These are phyloP conservation scores for Rhizophora apiculata DNA, from an alignment of 345 rosid species.

Conservation along the genomic window DNA sequence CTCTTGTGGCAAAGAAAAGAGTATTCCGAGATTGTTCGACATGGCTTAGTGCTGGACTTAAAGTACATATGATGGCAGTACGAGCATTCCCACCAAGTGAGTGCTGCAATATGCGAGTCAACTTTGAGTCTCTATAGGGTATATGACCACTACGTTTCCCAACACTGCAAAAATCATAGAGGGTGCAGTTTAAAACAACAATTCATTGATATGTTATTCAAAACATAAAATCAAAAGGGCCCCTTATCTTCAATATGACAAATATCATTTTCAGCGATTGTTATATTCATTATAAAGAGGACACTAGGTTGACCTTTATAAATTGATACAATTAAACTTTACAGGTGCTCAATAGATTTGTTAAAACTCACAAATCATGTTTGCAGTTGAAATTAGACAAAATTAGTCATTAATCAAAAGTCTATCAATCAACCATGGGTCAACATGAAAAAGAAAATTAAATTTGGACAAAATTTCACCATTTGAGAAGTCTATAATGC, in stretches of 20 bases:
- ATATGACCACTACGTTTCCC: slow-evolving; percentile 94
- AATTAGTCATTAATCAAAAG: not conserved
- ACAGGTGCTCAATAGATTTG: too few species aligned
- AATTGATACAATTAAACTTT: too few species aligned
- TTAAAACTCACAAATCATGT: too few species aligned
- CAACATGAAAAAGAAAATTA: not conserved
- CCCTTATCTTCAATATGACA: too few species aligned
- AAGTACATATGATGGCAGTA: slow-evolving; percentile 93
- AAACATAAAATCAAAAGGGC: not conserved
- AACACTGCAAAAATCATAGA: slow-evolving; percentile 42
- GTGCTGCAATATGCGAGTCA: slow-evolving; percentile 95
- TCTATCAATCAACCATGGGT: not conserved
- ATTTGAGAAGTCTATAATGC: not conserved
- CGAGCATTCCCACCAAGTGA: slow-evolving; percentile 99
- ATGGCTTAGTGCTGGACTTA: slow-evolving; percentile 90
- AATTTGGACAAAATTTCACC: too few species aligned
- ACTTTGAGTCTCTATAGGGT: slow-evolving; percentile 97
- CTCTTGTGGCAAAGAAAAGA: slow-evolving; percentile 90
- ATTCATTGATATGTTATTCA: not conserved
- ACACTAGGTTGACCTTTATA: too few species aligned
- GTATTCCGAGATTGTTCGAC: slow-evolving; percentile 97
- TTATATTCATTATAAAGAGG: too few species aligned
- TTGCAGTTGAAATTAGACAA: too few species aligned
- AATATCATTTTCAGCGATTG: too few species aligned
- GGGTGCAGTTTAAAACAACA: not conserved